Conservation (phyloP, 352 stramenopile species). For the Globisporangium sylvaticum region DNA sequence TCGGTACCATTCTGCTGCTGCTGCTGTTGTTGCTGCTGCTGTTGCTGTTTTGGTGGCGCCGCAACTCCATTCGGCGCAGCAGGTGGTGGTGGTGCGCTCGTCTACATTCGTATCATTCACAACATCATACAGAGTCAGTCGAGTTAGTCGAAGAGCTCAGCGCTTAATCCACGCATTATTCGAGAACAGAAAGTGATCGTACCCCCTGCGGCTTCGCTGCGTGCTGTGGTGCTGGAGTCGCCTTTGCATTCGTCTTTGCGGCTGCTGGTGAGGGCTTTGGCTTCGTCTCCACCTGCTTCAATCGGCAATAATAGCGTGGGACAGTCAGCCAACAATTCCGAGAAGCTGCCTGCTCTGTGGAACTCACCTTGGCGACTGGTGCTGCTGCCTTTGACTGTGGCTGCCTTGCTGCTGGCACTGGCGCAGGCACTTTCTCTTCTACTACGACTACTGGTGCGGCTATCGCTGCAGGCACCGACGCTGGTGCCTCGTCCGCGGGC, state of each 20-base stretch:
- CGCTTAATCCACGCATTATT: background rate
- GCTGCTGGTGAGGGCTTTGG: background rate
- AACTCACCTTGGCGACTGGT: background rate
- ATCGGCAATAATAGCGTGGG: background rate
- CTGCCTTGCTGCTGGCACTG: constrained; percentile 10
- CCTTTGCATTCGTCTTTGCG: constrained; percentile 3
- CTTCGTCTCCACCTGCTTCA: constrained; percentile 6
- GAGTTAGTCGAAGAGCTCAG: background rate
- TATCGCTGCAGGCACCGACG: constrained; percentile 7
- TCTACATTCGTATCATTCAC: background rate
- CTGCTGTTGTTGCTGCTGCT: background rate
- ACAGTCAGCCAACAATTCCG: background rate
- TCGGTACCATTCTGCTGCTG: constrained; percentile 12
- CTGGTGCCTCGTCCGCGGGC: constrained; percentile 13
- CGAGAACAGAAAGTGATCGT: background rate
- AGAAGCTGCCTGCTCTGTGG: background rate
- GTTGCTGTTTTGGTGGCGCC: background rate
- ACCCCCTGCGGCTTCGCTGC: constrained; percentile 5
- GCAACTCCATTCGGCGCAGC: background rate
- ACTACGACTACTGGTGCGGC: constrained; percentile 14
- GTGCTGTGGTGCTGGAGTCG: background rate
- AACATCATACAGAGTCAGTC: background rate
- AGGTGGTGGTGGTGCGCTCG: constrained; percentile 1
- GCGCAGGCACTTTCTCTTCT: constrained; percentile 11
- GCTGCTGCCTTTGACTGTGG: constrained; percentile 8